phyloP scores from a whole-genome alignment of 345 rosid genomes.

The Citrus inodora region DNA sequence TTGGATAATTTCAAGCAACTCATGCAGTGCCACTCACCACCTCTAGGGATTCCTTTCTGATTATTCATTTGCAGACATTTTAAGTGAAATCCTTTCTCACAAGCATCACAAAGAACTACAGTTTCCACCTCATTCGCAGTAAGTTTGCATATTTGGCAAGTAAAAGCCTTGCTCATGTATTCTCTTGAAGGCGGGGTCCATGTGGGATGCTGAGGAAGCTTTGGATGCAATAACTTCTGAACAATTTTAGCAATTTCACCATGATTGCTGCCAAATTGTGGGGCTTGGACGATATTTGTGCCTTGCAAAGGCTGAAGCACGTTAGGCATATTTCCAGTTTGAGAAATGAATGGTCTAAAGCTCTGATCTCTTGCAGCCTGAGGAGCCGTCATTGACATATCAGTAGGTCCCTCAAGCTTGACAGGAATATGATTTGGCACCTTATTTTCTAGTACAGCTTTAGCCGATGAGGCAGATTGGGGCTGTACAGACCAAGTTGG shows the following conservation, averaged over 20 bases:
- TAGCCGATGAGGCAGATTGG: constrained; percentile 48
- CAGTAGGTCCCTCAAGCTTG: constrained; percentile 49
- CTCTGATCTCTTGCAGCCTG: constrained; percentile 55
- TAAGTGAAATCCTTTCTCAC: constrained; percentile 90
- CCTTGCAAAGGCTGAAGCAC: constrained; percentile 61
- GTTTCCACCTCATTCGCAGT: constrained; percentile 70
- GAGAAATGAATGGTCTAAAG: constrained; percentile 53
- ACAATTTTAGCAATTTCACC: constrained; percentile 66
- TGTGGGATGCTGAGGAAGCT: constrained; percentile 54
- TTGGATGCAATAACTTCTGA: constrained; percentile 63
- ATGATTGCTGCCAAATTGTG: constrained; percentile 45
- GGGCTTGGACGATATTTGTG: constrained; percentile 40
- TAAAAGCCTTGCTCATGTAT: constrained; percentile 67
- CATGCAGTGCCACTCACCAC: constrained; percentile 90
- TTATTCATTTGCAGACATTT: constrained; percentile 65
- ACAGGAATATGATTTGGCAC: constrained; percentile 39
- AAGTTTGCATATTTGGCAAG: constrained; percentile 72
- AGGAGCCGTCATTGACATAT: constrained; percentile 27
- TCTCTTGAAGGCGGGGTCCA: constrained; percentile 97
- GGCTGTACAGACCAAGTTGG: constrained; percentile 68
- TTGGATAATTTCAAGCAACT: constrained; percentile 61
- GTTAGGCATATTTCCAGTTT: constrained; percentile 46
- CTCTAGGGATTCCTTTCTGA: constrained; percentile 68
- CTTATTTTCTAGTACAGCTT: constrained; percentile 47
- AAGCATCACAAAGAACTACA: constrained; percentile 80